Percentiles rank a stretch among this genome's conserved stretches.
Evolutionary conservation across 352 stramenopile species (phyloP).

Genomic region (Phytophthora niederhauseri): DNA sequence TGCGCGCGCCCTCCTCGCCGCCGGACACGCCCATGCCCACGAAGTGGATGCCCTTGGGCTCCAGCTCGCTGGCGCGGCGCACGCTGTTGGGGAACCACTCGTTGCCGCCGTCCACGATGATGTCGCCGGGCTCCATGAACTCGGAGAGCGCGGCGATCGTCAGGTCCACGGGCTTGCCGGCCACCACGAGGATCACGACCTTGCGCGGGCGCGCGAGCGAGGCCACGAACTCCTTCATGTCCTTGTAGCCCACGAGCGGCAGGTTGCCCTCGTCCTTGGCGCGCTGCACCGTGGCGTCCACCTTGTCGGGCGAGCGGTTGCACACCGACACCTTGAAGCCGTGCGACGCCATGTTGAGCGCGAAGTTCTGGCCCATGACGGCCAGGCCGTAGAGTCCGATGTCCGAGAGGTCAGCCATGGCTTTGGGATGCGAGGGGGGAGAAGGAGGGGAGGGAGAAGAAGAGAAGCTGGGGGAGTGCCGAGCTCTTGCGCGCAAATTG

Average conservation of each 20-base stretch:
- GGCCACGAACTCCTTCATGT: conserved; percentile 92
- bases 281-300: conserved; percentile 95
- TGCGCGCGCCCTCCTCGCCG: conserved; percentile 98
- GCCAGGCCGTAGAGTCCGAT: conserved; percentile 92
- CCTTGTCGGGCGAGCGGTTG: conserved; percentile 97
- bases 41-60: conserved; percentile 97
- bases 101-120: conserved; percentile 99
- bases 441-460: conserved; percentile 5
- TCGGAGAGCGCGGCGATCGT: conserved; percentile 89
- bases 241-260: conserved; percentile 93
- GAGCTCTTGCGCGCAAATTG: conserved; percentile 33
- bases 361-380: conserved; percentile 99
- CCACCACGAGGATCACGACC: conserved; percentile 98
- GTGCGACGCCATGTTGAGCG: conserved; percentile 98
- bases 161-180: conserved; percentile 96
- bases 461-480: conserved; percentile 4
- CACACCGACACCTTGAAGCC: conserved; percentile 97
- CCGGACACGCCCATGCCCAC: conserved; percentile 99
- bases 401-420: conserved; percentile 76
- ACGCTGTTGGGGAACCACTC: conserved; percentile 99
- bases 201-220: conserved; percentile 96
- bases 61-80: conserved; percentile 92
- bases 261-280: conserved; percentile 96
- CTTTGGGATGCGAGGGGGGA: background rate
- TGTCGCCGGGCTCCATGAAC: conserved; percentile 94